Evolutionary conservation across 306 rosid genomes (phyloP), one percentile per base, ranked within the genome.

Genomic region (Astragalus membranaceus): DNA sequence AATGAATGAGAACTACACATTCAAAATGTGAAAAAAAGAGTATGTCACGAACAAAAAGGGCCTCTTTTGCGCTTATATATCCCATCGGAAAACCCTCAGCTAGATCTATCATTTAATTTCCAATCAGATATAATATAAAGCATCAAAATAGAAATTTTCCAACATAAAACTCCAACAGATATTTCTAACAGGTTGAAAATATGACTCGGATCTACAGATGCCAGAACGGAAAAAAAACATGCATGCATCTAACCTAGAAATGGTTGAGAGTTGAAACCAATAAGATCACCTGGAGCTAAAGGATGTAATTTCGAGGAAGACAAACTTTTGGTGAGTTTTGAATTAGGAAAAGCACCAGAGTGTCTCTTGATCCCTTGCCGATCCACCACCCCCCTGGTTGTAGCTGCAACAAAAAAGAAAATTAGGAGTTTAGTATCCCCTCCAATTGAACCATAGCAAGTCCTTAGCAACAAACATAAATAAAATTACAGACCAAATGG

Each of bases 401-500:
- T 85, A 67, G 82, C 97, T 95, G 82, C 60, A 69, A 65, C 10
- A 32, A 39, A 74, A 64, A 47, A 17, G 51, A 44, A 30, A 35
- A 55, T 48, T 32, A 75, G 30, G 33, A 30, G 73, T 46, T 35
- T 23, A 46, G 67, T 33, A 73, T 64, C 72, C 50, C 73, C 37
- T 16, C 57, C 15, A 39, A 39, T 42, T 37, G 77, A 61, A 66
- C 29, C 42, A 75, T 47, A 8, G 36, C 0, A 35, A 36, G 48
- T 64, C 8, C 63, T 39, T 43, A 7, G 14, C 32, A 41, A 15
- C 17, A 6, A 51, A 6, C 3, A 47, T 57, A 52, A 52, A 61
- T 43, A 39, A 44, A 69, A 20, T 67, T 66, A 83, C 91, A 50
- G 64, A 93, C 98, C 98, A 49, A 89, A 80, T 68, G 97, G 96